phyloP scores from a whole-genome alignment of 1,284 basidiomycete genomes.

The Trametes pubescens region DNA sequence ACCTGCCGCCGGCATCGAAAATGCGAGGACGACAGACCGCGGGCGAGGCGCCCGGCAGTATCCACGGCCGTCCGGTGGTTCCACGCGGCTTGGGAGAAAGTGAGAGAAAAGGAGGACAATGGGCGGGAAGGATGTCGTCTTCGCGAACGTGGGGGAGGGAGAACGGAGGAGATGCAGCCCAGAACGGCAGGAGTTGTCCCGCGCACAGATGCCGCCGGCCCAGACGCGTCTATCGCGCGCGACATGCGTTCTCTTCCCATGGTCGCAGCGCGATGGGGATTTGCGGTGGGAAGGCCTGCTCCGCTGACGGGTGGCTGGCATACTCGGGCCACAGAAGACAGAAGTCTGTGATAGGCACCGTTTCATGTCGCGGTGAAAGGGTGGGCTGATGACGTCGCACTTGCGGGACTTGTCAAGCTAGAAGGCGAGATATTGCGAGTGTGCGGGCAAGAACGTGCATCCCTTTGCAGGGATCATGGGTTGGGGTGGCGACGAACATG shows the following conservation, averaged over 20 bases:
- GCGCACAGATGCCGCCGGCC: constrained; percentile 27
- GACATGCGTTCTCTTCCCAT: constrained; percentile 14
- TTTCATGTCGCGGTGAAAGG: background rate
- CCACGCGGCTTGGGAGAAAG: background rate
- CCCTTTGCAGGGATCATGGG: background rate
- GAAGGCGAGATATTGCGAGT: background rate
- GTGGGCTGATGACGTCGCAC: constrained; percentile 5
- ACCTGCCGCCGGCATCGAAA: background rate
- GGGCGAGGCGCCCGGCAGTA: background rate
- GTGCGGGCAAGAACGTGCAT: background rate
- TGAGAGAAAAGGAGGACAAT: background rate
- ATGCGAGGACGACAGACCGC: background rate
- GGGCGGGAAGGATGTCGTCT: background rate
- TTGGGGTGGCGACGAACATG: background rate
- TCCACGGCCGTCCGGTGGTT: background rate
- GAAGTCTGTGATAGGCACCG: constrained; percentile 13
- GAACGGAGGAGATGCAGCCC: constrained; percentile 12
- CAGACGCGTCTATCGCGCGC: constrained; percentile 16
- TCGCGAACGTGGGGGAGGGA: background rate
- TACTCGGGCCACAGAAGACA: constrained; percentile 6
- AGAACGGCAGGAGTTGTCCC: constrained; percentile 18
- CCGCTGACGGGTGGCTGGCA: constrained; percentile 3
- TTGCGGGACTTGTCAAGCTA: background rate
- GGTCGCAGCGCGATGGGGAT: constrained; percentile 21
- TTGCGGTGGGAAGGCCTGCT: constrained; percentile 7